Conservation (phyloP, 2,329 filamentous ascomycete species). For the Pleomassaria siparia region DNA sequence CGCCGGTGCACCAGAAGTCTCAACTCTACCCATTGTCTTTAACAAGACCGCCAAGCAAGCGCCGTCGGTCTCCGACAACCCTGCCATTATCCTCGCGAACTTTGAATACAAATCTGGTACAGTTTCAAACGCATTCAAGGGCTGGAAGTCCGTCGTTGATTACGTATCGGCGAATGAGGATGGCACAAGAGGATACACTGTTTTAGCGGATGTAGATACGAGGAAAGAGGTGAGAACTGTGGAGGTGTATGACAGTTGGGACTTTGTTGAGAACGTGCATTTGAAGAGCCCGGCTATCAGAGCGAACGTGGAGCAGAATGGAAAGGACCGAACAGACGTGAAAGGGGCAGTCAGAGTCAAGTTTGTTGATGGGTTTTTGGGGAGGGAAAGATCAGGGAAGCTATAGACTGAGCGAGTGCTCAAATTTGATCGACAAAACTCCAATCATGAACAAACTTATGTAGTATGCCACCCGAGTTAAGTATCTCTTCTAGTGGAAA, state of each 20-base stretch:
- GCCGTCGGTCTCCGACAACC: slow-evolving; percentile 6
- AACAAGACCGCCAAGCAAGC: slow-evolving; percentile 7
- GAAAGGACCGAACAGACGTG: slow-evolving; percentile 7
- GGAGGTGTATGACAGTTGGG: slow-evolving; percentile 14
- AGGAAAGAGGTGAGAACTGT: slow-evolving; percentile 14
- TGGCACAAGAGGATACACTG: slow-evolving; percentile 9
- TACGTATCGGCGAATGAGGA: slow-evolving; percentile 9
- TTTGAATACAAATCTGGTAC: slow-evolving; percentile 11
- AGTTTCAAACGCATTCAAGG: slow-evolving; percentile 4
- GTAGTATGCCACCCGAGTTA: too few species aligned
- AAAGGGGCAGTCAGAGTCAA: slow-evolving; percentile 15
- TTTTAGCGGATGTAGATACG: slow-evolving; percentile 15
- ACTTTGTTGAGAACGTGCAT: slow-evolving; percentile 11
- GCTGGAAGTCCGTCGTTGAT: slow-evolving; percentile 10
- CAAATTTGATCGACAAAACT: too few species aligned
- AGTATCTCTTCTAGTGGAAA: too few species aligned
- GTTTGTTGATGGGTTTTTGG: slow-evolving; percentile 21
- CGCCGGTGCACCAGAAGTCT: slow-evolving; percentile 22
- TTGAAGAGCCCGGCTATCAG: slow-evolving; percentile 4
- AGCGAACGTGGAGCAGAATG: slow-evolving; percentile 8
- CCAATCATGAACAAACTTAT: too few species aligned
- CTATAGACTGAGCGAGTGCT: not conserved
- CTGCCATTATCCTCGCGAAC: slow-evolving; percentile 20
- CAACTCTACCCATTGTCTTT: slow-evolving; percentile 10
- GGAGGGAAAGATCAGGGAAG: slow-evolving; percentile 10